Percentiles rank a stretch among this genome's conserved stretches.
Evolutionary conservation across 495 filamentous ascomycete species (phyloP).

Genomic region (Daldinia concentrica): DNA sequence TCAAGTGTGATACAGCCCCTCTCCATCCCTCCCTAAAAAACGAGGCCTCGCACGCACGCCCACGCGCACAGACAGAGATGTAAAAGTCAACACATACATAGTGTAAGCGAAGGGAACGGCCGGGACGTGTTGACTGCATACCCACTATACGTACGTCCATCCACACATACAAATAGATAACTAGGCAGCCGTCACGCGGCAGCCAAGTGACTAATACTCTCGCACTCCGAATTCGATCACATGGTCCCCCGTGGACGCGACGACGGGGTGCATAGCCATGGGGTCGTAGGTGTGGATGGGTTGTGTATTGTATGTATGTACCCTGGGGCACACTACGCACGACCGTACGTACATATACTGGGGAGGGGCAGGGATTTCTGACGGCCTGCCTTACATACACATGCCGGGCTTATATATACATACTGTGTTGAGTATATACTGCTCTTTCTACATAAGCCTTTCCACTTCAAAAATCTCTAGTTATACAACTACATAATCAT

Average conservation of each 20-base stretch:
- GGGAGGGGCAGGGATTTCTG: constrained; percentile 1
- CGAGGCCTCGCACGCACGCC: background rate
- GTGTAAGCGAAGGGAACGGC: background rate
- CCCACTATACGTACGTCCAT: background rate
- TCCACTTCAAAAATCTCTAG: background rate
- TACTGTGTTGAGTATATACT: constrained; percentile 1
- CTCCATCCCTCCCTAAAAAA: background rate
- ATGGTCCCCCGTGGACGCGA: constrained; percentile 39
- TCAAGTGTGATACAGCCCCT: constrained; percentile 24
- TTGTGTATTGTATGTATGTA: constrained; percentile 17
- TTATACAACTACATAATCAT: background rate
- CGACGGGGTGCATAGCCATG: constrained; percentile 30
- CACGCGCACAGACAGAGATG: background rate
- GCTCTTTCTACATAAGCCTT: background rate
- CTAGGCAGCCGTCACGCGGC: constrained; percentile 35
- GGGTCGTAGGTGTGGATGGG: constrained; percentile 17
- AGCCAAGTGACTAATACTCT: constrained; percentile 31
- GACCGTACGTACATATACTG: background rate
- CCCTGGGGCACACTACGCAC: constrained; percentile 23
- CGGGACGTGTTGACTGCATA: background rate
- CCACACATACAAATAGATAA: constrained; percentile 7
- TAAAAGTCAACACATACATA: too few relatives aligned
- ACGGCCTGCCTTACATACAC: background rate
- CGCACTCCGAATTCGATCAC: constrained; percentile 34
- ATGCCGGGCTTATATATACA: background rate